Evolutionary conservation across 306 rosid genomes (phyloP), one percentile per base, ranked within the genome.

Genomic region (Datisca glomerata): DNA sequence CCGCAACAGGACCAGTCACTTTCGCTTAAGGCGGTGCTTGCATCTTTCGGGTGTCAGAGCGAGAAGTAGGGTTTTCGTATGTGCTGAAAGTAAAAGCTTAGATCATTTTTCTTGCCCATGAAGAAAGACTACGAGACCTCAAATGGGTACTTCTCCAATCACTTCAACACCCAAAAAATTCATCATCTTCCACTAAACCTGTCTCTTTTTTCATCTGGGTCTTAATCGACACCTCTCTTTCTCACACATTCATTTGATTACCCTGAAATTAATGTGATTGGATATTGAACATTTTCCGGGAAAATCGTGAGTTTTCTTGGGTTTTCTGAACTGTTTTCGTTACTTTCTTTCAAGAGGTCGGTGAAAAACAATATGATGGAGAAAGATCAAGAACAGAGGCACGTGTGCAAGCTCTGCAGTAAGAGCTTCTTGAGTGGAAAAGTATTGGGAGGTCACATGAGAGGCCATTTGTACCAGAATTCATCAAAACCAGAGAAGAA

Each of bases 381-480:
- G 31, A 35, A 53, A 52, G 59, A 56, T 53, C 52, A 59, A 67
- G 51, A 64, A 53, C 48, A 36, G 60, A 52, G 35, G 40, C 55
- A 70, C 37, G 34, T 25, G 16, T 65, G 82, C 56, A 70, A 55
- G 63, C 54, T 51, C 49, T 70, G 78, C 57, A 31, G 53, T 41
- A 41, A 62, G 63, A 58, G 63, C 24, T 74, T 63, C 59, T 11
- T 31, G 34, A 74, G 55, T 23, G 71, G 81, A 12, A 66, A 39
- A 37, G 81, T 61, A 40, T 49, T 74, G 57, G 69, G 74, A 39
- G 82, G 77, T 44, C 78, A 62, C 45, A 62, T 62, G 81, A 69
- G 70, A 34, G 24, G 64, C n/a, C 81, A 74, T 56, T 23, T 23
- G 10, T 14, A 17, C 16, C 53, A 61, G 28, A 74, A 65, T 8